Evolutionary conservation across 306 rosid species (phyloP), one percentile per base, ranked within the genome.

Genomic region (Citrullus amarus): DNA sequence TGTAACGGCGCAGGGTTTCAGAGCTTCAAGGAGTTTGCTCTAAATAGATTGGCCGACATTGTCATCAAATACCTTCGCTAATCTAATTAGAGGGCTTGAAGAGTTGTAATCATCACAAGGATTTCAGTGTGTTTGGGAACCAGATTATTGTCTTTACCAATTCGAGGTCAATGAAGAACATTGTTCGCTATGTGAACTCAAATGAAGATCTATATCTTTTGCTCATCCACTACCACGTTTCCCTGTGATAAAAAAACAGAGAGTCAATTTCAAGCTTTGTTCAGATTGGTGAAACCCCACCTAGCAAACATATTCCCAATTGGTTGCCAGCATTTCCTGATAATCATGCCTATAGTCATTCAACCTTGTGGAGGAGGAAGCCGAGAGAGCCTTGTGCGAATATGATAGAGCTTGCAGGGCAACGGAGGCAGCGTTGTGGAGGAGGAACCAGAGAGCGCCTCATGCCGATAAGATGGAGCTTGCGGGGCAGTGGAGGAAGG

Each of bases 281-380:
- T 28, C 90, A 89, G 74, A 87, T 92, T 81, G 92, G 87, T 9
- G 98, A 92, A 74, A 69, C 84, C 8, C 94, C 97, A 3, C 90
- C 92, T 0, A 48, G 82, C 17, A 89, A 83, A 81, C 90, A 93
- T 41, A 86, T 93, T 15, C 96, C 97, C 2, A 60, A 78, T 22
- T 92, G 97, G 98, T 79, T 94, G 77, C 94, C 97, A 1, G 94
- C 98, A 12, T 82, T 93, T 38, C 97, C 98, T 12, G 96, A 92
- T 83, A 86, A 88, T 1, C 94, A 89, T 53, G 90, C 96, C 46
- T 90, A 87, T 55, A 82, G 88, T 44, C 93, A 89, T 39, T 80
- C 96, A 0, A 88, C 97, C 4, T 84, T 86, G 58, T 90, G 97
- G 93, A 83, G 17, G 53, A 91, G 88, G 81, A 88, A 90, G 80